phyloP scores from a whole-genome alignment of 352 stramenopile genomes.

The Phytopythium helicoides region DNA sequence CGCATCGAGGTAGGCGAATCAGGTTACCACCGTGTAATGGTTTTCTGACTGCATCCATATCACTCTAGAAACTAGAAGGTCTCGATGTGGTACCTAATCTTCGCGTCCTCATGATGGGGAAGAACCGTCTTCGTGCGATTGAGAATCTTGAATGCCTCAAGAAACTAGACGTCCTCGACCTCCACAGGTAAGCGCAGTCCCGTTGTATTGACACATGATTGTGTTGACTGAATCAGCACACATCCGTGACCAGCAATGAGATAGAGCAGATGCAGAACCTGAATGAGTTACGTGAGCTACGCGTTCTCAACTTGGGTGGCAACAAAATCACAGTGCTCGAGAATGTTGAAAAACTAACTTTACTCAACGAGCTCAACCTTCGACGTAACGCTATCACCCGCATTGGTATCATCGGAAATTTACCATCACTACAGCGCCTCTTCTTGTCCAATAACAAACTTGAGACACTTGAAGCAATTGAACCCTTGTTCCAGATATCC shows the following conservation, averaged over 20 bases:
- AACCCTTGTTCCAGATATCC: conserved; percentile 66
- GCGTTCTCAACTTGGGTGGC: conserved; percentile 90
- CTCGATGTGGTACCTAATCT: conserved; percentile 81
- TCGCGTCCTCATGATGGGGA: conserved; percentile 91
- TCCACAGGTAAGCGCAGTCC: conserved; percentile 63
- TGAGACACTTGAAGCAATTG: conserved; percentile 60
- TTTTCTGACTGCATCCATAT: too few species aligned
- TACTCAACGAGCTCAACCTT: conserved; percentile 91
- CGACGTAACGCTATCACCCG: conserved; percentile 73
- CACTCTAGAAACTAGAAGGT: conserved; percentile 81
- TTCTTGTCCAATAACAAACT: conserved; percentile 93
- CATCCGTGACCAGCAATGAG: conserved; percentile 66
- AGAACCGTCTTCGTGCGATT: conserved; percentile 81
- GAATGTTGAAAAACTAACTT: conserved; percentile 68
- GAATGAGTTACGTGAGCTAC: conserved; percentile 78
- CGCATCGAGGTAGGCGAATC: conserved; percentile 57
- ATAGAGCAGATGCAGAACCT: conserved; percentile 88
- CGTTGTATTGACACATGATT: too few species aligned
- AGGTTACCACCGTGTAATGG: background rate
- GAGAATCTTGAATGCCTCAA: conserved; percentile 80
- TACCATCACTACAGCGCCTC: conserved; percentile 81
- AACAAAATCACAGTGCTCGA: conserved; percentile 81
- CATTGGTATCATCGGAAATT: conserved; percentile 52
- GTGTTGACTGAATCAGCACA: too few species aligned
- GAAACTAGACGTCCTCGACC: conserved; percentile 91